Percentiles rank a stretch among this genome's conserved stretches.
phyloP scores from a whole-genome alignment of 1,284 basidiomycete genomes.

The Cutaneotrichosporon arboriforme region DNA sequence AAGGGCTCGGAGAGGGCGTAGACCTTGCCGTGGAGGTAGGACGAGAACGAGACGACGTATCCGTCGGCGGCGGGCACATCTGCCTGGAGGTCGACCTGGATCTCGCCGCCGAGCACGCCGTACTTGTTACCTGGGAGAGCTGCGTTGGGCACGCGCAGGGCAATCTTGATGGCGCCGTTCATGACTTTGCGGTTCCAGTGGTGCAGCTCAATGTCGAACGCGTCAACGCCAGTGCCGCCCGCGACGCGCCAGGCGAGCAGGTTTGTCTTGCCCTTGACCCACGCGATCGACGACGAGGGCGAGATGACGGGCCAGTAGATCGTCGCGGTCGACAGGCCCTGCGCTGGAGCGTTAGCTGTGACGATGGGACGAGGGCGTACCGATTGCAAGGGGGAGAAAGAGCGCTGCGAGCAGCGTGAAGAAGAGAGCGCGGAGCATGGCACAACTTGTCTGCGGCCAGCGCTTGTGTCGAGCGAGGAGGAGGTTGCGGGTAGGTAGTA shows the following conservation, averaged over 20 bases:
- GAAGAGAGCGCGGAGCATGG: conserved; percentile 1
- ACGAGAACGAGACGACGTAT: conserved; percentile 43
- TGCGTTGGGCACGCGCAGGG: conserved; percentile 40
- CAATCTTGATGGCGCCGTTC: conserved; percentile 42
- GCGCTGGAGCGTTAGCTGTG: not conserved
- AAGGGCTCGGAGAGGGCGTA: conserved; percentile 43
- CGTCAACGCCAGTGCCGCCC: conserved; percentile 40
- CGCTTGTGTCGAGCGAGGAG: no score
- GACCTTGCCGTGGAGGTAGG: conserved; percentile 39
- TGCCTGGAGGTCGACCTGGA: conserved; percentile 39
- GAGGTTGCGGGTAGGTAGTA: no score
- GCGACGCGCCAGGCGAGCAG: conserved; percentile 41
- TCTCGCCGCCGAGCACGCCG: conserved; percentile 43
- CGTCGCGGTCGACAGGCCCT: conserved; percentile 14
- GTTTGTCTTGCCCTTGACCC: conserved; percentile 44
- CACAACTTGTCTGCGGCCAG: no score
- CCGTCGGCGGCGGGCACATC: conserved; percentile 36
- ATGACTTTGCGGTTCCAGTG: conserved; percentile 42
- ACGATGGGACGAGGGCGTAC: conserved; percentile 15
- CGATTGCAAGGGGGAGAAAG: conserved; percentile 17
- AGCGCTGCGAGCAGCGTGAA: not conserved
- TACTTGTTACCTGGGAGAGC: conserved; percentile 27
- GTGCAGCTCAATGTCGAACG: conserved; percentile 47
- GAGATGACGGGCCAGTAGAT: conserved; percentile 46
- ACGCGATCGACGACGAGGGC: conserved; percentile 34